Evolutionary conservation across 331 rosid genomes (phyloP).

Genomic region (Acacia pycnantha): DNA sequence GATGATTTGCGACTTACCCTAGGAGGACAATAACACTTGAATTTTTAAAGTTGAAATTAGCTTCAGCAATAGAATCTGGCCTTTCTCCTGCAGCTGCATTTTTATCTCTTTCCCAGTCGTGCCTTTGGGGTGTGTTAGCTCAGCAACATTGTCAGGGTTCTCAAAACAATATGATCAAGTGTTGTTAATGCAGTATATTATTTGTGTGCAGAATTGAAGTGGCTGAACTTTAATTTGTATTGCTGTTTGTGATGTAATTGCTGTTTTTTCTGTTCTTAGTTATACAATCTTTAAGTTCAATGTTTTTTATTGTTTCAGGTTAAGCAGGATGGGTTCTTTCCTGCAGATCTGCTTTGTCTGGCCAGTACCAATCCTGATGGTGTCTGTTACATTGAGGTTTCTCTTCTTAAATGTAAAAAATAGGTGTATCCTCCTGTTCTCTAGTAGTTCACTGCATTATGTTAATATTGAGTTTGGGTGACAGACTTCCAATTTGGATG

Average conservation of each 20-base stretch:
- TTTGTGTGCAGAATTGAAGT: not conserved
- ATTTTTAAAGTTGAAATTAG: not conserved
- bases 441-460: conserved; percentile 13
- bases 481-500: conserved; percentile 98
- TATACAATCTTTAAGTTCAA: not conserved
- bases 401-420: conserved; percentile 14
- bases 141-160: not conserved
- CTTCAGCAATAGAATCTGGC: not conserved
- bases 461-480: conserved; percentile 26
- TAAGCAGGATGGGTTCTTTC: conserved; percentile 88
- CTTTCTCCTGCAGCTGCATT: not conserved
- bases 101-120: not conserved
- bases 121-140: not conserved
- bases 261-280: not conserved
- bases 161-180: not conserved
- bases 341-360: conserved; percentile 93
- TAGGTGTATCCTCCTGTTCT: conserved; percentile 5
- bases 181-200: not conserved
- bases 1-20: not conserved
- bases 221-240: not conserved
- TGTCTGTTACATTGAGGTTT: conserved; percentile 95
- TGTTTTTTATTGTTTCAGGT: conserved; percentile 51
- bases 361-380: conserved; percentile 96
- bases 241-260: not conserved
- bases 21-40: not conserved